Evolutionary conservation across 2,329 filamentous ascomycete species (phyloP), one percentile per base, ranked within the genome.

Genomic region (Emmonsia crescens): DNA sequence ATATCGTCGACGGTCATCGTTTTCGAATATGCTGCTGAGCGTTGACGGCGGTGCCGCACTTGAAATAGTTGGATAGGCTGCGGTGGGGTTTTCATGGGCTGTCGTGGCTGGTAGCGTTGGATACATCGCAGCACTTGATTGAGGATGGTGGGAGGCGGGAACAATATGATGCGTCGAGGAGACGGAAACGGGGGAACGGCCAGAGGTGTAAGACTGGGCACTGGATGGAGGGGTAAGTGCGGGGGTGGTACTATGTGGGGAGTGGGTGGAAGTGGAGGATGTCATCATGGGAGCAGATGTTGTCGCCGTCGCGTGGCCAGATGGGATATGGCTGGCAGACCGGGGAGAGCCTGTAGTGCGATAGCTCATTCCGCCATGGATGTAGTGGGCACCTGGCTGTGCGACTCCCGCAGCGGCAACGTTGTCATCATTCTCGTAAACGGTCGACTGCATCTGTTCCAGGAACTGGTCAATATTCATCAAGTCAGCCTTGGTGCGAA

Each of bases 401-500:
- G 89, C 88, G 62, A 95, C 84, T 62, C 89, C 89, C 51, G 88
- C 87, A 14, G 85, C 85, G 2, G 90, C 89, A 38, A 91, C 87
- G 58, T 91, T 87, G 68, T 86, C 89, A 61, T 91, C 87, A 74
- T 88, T 96, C 77, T 97, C 94, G 73, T 97, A 97, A 57, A 97
- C 91, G 54, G 93, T 96, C 66, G 88, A 87, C 77, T 96, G 92
- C 82, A 97, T 93, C 77, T 96, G 91, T 77, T 96, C 91, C 61
- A 99, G 84, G 74, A 97, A 89, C 71, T 91, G 89, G 74, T 97
- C 94, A 70, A 97, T 92, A 73, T 96, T 91, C 73, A 96, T 80
- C 51, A 99, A 81, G 73, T 99, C 94, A 73, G 86, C 91, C 82
- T 97, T 96, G 57, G 92, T 96, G 71, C 93, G 87, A 61, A 95